These are phyloP conservation scores for Colletotrichum spaethianum DNA, from an alignment of 2,329 filamentous ascomycete genomes.

Conservation along the genomic window DNA sequence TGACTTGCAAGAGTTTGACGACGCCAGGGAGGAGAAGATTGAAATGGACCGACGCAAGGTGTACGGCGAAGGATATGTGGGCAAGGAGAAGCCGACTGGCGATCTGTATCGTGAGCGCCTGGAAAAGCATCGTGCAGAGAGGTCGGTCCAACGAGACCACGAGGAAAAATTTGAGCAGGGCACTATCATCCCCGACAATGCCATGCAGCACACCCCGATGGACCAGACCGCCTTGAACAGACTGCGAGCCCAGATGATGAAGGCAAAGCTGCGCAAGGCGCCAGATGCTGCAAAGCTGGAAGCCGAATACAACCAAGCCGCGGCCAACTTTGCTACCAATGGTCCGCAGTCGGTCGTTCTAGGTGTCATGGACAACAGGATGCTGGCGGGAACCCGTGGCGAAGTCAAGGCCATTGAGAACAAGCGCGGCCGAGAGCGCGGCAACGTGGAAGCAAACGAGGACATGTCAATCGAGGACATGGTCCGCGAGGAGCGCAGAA, in stretches of 20 bases:
- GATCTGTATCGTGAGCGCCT: conserved; percentile 87
- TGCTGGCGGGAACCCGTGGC: conserved; percentile 80
- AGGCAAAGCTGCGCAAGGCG: conserved; percentile 87
- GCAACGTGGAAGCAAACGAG: conserved; percentile 89
- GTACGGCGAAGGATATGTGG: conserved; percentile 88
- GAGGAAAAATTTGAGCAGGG: conserved; percentile 63
- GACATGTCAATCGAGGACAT: conserved; percentile 98
- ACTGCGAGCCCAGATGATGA: conserved; percentile 95
- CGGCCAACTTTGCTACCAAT: conserved; percentile 70
- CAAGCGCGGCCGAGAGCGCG: conserved; percentile 87
- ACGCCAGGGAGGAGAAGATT: conserved; percentile 92
- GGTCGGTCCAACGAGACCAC: conserved; percentile 40
- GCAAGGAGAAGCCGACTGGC: conserved; percentile 89
- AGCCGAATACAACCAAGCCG: conserved; percentile 84
- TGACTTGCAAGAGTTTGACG: conserved; percentile 86
- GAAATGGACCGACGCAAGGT: conserved; percentile 86
- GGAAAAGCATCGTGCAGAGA: conserved; percentile 63
- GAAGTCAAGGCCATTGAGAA: conserved; percentile 86
- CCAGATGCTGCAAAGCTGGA: conserved; percentile 84
- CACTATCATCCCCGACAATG: conserved; percentile 68
- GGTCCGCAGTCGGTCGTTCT: conserved; percentile 83
- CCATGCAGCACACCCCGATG: conserved; percentile 66
- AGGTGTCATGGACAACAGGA: conserved; percentile 88
- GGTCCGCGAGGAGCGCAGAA: conserved; percentile 93
- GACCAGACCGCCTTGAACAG: conserved; percentile 89